These are phyloP conservation scores for Solanum clarkiae DNA, from an alignment of 257 asterid species.

Conservation along the genomic window DNA sequence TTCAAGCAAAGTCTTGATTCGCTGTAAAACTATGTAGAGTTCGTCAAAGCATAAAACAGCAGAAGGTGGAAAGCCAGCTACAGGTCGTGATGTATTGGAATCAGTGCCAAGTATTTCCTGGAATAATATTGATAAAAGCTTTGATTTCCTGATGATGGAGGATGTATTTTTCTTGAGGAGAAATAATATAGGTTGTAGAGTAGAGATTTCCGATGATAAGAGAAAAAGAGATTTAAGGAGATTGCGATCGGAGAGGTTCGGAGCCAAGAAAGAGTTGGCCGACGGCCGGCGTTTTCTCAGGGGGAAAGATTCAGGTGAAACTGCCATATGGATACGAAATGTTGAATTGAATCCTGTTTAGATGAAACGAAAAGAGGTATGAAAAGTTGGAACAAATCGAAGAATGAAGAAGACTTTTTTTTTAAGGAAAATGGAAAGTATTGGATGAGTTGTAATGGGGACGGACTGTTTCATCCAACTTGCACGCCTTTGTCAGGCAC, in stretches of 20 bases:
- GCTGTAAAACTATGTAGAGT: constrained; percentile 52
- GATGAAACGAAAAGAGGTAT: background rate
- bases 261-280: constrained; percentile 44
- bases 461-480: background rate
- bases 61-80: constrained; percentile 36
- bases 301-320: constrained; percentile 42
- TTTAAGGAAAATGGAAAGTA: background rate
- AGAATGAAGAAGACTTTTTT: background rate
- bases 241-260: constrained; percentile 38
- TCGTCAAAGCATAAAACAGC: constrained; percentile 77
- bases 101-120: constrained; percentile 45
- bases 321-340: constrained; percentile 29
- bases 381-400: background rate
- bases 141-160: constrained; percentile 44
- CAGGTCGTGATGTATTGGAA: constrained; percentile 6
- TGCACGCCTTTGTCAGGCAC: background rate
- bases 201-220: constrained; percentile 52
- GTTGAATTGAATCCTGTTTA: background rate
- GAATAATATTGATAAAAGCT: constrained; percentile 46
- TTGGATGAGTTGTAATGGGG: background rate
- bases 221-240: constrained; percentile 45
- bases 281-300: constrained; percentile 65
- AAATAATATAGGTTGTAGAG: constrained; percentile 26
- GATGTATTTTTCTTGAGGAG: constrained; percentile 39
- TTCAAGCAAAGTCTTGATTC: constrained; percentile 44